Evolutionary conservation across 441 rosid genomes (phyloP).

Genomic region (Adansonia grandidieri): DNA sequence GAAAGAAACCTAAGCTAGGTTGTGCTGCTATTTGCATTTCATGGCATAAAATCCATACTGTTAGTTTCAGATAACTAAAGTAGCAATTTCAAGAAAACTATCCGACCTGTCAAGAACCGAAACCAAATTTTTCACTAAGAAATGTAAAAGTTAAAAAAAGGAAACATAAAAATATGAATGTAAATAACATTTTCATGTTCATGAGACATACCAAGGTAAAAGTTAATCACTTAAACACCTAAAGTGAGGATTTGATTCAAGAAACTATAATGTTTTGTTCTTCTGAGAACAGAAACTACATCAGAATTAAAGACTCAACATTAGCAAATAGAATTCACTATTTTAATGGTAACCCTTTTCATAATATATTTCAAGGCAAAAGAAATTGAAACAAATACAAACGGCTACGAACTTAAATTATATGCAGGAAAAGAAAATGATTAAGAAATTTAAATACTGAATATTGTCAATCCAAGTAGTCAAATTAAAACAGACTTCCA

Average conservation of each 20-base stretch:
- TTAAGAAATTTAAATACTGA: background rate
- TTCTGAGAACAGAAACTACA: background rate
- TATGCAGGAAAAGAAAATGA: background rate
- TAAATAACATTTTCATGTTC: background rate
- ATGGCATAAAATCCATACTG: no score
- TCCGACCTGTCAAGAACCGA: no score
- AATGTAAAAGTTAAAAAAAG: no score
- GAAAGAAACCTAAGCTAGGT: background rate
- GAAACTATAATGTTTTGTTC: background rate
- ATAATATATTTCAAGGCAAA: background rate
- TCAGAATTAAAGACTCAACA: background rate
- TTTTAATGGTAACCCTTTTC: background rate
- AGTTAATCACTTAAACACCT: background rate
- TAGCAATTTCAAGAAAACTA: no score
- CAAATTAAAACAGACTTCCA: background rate
- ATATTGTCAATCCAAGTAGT: background rate
- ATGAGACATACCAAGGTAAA: background rate
- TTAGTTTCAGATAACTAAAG: no score
- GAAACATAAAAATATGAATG: background rate
- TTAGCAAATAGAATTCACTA: background rate
- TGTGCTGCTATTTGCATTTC: background rate
- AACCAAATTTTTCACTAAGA: no score
- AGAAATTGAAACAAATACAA: background rate
- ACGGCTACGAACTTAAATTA: background rate
- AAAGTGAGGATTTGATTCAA: background rate